Evolutionary conservation across 176 grass and related monocot species (phyloP), one percentile per base, ranked within the genome.

Genomic region (Panicum miliaceum): DNA sequence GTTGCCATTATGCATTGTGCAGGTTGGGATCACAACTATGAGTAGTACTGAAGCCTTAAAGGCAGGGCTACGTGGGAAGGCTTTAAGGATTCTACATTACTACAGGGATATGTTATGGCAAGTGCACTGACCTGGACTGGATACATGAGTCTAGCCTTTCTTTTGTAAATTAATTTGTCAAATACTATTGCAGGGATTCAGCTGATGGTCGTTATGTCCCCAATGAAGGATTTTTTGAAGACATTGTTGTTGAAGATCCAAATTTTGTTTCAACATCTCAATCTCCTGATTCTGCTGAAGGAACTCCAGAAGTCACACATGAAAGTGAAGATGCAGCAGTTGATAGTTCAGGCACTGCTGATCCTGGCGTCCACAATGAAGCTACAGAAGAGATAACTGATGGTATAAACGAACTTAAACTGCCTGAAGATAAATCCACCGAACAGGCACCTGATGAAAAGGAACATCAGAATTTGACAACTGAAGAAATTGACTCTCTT

Each of bases 161-260:
- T 19, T 69, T 71, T 37, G 64, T 57, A 29, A 64, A 72, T 18
- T 82, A 81, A 91, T 18, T 36, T 77, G 5, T 68, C 59, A 82
- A 78, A 41, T 85, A 61, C 76, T 73, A 10, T 84, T 89, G 52
- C 87, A 98, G 96, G 96, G 85, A 82, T 90, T 95, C 96, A n/a
- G 91, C 78, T 86, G 93, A 98, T 85, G 85, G 82, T 41, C 62
- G 73, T 70, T 90, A 92, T 88, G 86, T 97, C 79, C 95, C 95
- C 84, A 94, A 97, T 86, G 95, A 90, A 66, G 95, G 90, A 81
- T 94, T 97, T 86, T 90, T 90, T 62, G 92, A 94, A 57, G 92
- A 94, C 83, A 83, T 92, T 75, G 95, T 97, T 67, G 77, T 94
- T 91, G 92, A 90, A 81, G 92, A 94, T 85, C 95, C 90, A 54